A percentile compares a stretch with the other conserved stretches of the same genome.
These are phyloP conservation scores for Vaccinium myrtillus DNA, from an alignment of 148 eudicot species.

Conservation along the genomic window DNA sequence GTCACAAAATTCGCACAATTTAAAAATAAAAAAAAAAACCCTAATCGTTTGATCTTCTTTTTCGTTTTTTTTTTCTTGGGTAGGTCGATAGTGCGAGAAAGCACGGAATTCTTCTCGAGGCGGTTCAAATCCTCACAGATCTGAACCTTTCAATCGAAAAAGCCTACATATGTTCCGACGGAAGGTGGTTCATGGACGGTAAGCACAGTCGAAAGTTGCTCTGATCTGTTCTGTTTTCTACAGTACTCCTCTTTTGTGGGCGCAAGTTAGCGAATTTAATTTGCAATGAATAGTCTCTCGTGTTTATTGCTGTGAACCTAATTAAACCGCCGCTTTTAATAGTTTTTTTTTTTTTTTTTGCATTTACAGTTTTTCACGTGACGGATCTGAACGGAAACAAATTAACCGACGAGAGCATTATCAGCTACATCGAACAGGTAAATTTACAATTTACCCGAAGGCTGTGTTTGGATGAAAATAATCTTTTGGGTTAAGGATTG, in stretches of 20 bases:
- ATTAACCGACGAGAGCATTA: conserved; percentile 72
- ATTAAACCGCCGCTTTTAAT: neutral
- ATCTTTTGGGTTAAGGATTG: neutral
- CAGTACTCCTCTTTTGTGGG: neutral
- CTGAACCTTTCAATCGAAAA: conserved; percentile 77
- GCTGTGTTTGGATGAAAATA: neutral
- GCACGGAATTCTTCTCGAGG: conserved; percentile 84
- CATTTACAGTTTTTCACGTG: conserved; percentile 86
- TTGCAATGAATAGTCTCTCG: neutral
- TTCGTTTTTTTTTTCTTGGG: neutral
- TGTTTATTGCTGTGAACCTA: neutral
- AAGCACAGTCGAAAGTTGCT: conserved; percentile 4
- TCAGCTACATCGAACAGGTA: conserved; percentile 87
- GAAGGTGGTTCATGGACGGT: conserved; percentile 99
- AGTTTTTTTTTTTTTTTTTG: neutral
- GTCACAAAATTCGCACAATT: neutral
- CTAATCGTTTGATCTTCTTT: neutral
- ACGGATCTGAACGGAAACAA: conserved; percentile 80
- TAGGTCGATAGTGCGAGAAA: conserved; percentile 92
- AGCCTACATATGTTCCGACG: conserved; percentile 88
- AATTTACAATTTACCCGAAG: neutral
- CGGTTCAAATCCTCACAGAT: conserved; percentile 86
- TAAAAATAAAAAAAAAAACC: neutral
- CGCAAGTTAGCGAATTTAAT: neutral
- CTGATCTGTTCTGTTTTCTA: neutral